Evolutionary conservation across 1,284 basidiomycete species (phyloP), one percentile per base, ranked within the genome.

Genomic region (Phylloboletellus chloephorus): DNA sequence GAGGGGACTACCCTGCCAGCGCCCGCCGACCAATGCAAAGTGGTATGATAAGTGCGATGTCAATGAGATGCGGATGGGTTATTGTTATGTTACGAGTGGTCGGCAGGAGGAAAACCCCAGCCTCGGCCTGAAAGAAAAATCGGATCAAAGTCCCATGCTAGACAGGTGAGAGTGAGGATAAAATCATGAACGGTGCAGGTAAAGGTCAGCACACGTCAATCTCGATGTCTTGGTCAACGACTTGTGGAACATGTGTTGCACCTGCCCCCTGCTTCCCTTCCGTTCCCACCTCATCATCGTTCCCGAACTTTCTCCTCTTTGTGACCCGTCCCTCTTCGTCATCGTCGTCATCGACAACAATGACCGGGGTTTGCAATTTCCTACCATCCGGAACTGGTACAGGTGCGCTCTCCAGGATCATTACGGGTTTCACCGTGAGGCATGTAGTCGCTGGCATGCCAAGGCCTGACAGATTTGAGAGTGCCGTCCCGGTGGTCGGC

Each of bases 341-440:
- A 43, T 66, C 78, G 24, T 78, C 77, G 45, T 81, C 79, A 38
- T 78, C 75, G 28, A 79, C 67, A 22, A 79, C 60, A 39, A 79
- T 68, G 32, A 69, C 69, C 32, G 67, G 68, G 29, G 63, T 72
- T 19, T 67, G 66, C 30, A 64, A 51, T 44, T 67, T 59, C 35
- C 54, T 51, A 32, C 51, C 26, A 31, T 52, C 52, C 37, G 33
- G 19, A 37, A 61, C 51, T 52, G 64, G 58, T 15, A 57, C 46
- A 34, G 60, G 56, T 0, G 55, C n/a, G n/a, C n/a, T n/a, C n/a
- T n/a, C n/a, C n/a, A n/a, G n/a, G n/a, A n/a, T n/a, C n/a, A n/a
- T n/a, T n/a, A n/a, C n/a, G n/a, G n/a, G n/a, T n/a, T 46, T 56
- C 7, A 34, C 35, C 20, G 41, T 31, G 16, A 40, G 17, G 20